Conservation (phyloP, 2,329 filamentous ascomycete species). For the Cryphonectria radicalis region DNA sequence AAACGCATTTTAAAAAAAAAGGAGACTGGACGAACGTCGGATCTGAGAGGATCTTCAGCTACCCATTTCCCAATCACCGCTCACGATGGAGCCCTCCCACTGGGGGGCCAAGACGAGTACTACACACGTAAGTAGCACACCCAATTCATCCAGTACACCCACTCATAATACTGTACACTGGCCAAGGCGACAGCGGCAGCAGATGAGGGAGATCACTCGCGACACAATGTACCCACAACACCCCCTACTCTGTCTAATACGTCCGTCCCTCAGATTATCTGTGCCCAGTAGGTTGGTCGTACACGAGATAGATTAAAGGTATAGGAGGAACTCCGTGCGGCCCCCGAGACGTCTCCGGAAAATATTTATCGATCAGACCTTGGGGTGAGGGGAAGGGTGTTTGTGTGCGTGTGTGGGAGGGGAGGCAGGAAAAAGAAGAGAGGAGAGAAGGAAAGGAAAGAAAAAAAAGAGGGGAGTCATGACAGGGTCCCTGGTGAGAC, state of each 20-base stretch:
- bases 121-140: neutral
- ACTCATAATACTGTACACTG: neutral
- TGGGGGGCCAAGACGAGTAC: neutral
- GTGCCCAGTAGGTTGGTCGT: slow-evolving; percentile 14
- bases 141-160: neutral
- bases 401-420: neutral
- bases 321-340: slow-evolving; percentile 7
- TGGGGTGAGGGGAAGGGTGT: slow-evolving; percentile 8
- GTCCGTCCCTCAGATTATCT: neutral
- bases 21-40: slow-evolving; percentile 24
- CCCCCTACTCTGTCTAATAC: slow-evolving; percentile 3
- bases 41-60: slow-evolving; percentile 12
- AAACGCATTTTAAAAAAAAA: slow-evolving; percentile 4
- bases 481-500: neutral
- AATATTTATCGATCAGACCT: neutral
- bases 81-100: neutral
- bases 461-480: neutral
- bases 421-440: neutral
- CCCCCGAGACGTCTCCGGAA: slow-evolving; percentile 12
- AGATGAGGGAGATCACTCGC: neutral
- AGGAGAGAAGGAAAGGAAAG: neutral
- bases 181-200: neutral
- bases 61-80: slow-evolving; percentile 7
- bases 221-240: neutral
- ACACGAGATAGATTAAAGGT: slow-evolving; percentile 27